Conservation (phyloP, 441 rosid species). For the Arabidopsis lyrata region DNA sequence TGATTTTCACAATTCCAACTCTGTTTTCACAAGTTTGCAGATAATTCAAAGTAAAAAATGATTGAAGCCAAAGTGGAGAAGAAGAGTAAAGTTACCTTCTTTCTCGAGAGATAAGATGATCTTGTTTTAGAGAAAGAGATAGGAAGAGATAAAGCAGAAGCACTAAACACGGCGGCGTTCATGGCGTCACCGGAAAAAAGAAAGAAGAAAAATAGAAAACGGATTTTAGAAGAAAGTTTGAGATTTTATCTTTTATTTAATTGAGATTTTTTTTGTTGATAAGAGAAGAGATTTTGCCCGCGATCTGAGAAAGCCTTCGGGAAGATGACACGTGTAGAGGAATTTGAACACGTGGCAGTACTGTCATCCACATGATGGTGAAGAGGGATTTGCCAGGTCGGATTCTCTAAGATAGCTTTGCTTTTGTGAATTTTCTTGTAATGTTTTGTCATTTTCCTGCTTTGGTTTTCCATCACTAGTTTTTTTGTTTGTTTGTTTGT, state of each 20-base stretch:
- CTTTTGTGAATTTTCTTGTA: constrained; percentile 5
- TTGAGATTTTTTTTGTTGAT: constrained; percentile 55
- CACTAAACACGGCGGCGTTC: constrained; percentile 76
- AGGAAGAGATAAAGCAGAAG: constrained; percentile 77
- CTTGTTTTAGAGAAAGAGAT: constrained; percentile 56
- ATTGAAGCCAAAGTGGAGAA: not conserved
- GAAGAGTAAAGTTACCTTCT: constrained; percentile 56
- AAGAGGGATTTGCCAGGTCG: constrained; percentile 64
- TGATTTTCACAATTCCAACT: not conserved
- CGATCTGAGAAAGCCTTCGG: constrained; percentile 78
- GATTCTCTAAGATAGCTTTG: constrained; percentile 53
- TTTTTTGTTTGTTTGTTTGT: not conserved
- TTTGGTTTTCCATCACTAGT: constrained; percentile 29
- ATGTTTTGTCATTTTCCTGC: not conserved
- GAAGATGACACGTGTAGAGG: constrained; percentile 64
- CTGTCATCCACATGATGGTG: constrained; percentile 61
- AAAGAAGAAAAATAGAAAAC: constrained; percentile 18
- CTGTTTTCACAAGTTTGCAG: not conserved
- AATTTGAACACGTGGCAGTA: constrained; percentile 58
- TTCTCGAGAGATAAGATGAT: constrained; percentile 56
- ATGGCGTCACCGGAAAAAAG: constrained; percentile 55
- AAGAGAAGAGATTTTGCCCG: constrained; percentile 68
- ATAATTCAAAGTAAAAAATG: not conserved
- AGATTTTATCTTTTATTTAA: not conserved
- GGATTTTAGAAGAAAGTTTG: not conserved